These are phyloP conservation scores for Parathielavia appendiculata DNA, from an alignment of 495 filamentous ascomycete genomes.

Conservation along the genomic window DNA sequence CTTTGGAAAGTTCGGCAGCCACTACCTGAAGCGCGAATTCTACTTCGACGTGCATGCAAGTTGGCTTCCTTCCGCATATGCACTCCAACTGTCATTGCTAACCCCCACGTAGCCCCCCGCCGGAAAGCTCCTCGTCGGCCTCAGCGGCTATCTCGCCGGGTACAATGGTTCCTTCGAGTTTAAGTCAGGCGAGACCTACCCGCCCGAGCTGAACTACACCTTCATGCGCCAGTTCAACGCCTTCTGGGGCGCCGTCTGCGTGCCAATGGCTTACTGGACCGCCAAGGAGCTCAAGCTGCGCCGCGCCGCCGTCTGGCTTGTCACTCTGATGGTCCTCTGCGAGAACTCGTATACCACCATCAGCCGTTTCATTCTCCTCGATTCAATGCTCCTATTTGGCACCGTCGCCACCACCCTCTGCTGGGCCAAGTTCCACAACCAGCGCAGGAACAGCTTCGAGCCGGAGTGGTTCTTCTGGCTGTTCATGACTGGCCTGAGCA, in stretches of 20 bases:
- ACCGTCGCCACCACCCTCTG: constrained; percentile 94
- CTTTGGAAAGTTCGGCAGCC: constrained; percentile 98
- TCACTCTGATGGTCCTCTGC: constrained; percentile 94
- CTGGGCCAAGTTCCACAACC: constrained; percentile 90
- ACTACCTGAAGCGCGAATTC: constrained; percentile 97
- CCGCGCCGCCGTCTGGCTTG: constrained; percentile 83
- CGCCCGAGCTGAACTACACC: constrained; percentile 89
- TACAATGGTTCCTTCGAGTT: constrained; percentile 99
- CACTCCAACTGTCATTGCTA: constrained; percentile 8
- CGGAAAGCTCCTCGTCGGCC: constrained; percentile 95
- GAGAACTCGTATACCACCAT: constrained; percentile 99
- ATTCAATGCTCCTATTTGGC: constrained; percentile 97
- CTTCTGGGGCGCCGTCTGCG: constrained; percentile 84
- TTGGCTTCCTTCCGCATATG: constrained; percentile 16
- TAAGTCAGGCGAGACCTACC: constrained; percentile 96
- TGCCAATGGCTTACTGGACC: constrained; percentile 93
- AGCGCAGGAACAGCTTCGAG: constrained; percentile 77
- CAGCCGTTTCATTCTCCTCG: constrained; percentile 92
- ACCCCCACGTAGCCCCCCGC: constrained; percentile 64
- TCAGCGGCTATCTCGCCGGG: constrained; percentile 90
- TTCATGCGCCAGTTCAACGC: constrained; percentile 99
- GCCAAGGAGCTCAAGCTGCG: constrained; percentile 83
- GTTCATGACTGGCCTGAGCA: constrained; percentile 82
- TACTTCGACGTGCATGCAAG: constrained; percentile 84
- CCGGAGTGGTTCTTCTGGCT: constrained; percentile 90